phyloP scores from a whole-genome alignment of 1,139 yeast species.

The Geotrichum fermentans region DNA sequence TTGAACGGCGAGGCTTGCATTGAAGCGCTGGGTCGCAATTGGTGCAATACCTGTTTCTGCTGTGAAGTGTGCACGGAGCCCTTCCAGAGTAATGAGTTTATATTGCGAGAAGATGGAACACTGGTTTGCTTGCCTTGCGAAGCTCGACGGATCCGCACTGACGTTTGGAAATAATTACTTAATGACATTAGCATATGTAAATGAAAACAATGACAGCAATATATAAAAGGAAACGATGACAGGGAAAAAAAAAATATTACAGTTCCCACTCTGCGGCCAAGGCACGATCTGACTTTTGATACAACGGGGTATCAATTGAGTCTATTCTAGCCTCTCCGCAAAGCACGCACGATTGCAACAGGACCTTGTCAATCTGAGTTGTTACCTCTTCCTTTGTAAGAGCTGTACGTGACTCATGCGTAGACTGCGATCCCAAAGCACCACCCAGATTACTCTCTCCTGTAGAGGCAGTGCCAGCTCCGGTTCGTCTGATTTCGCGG shows the following conservation, averaged over 20 bases:
- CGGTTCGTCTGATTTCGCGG: constrained; percentile 45
- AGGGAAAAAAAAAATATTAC: background rate
- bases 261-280: constrained; percentile 20
- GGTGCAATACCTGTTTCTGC: constrained; percentile 36
- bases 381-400: constrained; percentile 32
- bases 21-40: constrained; percentile 34
- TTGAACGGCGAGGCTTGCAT: constrained; percentile 28
- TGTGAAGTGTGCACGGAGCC: constrained; percentile 35
- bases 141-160: constrained; percentile 26
- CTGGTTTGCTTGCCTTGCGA: constrained; percentile 35
- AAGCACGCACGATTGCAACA: constrained; percentile 66
- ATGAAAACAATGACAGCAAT: background rate
- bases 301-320: constrained; percentile 56
- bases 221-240: background rate
- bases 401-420: constrained; percentile 24
- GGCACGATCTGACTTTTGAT: constrained; percentile 20
- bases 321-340: constrained; percentile 77
- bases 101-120: constrained; percentile 36
- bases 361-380: constrained; percentile 53
- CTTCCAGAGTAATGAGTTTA: constrained; percentile 32
- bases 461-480: constrained; percentile 27
- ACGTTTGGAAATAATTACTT: constrained; percentile 27
- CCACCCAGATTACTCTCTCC: background rate
- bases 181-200: background rate
- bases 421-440: constrained; percentile 5